Evolutionary conservation across 345 rosid genomes (phyloP), one percentile per base, ranked within the genome.

Genomic region (Turritis glabra): DNA sequence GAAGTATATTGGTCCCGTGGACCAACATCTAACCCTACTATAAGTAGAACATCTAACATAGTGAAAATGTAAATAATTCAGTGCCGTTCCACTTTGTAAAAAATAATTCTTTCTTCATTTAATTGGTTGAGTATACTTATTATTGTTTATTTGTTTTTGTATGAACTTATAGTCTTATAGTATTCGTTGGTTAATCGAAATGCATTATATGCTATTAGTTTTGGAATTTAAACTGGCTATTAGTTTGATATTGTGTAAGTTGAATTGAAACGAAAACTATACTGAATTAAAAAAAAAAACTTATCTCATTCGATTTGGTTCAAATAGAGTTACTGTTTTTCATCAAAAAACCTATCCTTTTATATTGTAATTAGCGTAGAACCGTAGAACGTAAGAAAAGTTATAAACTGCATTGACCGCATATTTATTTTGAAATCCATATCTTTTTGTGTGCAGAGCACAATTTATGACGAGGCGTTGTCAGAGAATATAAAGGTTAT

Each of bases 401-500:
- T 8, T 55, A 44, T 12, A 48, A 71, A 72, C 41, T 29, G 63
- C 76, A 72, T 48, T 52, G 69, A 61, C 30, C 32, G 5, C 21
- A 26, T 38, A 19, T 22, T 26, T 27, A 19, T 14, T 51, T 52
- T 72, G 43, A 53, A 52, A 14, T 51, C 18, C 33, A 52, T 63
- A 63, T 19, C 23, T 19, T 40, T 63, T 41, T 52, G 26, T 41
- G 52, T 64, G 54, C 46, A 50, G 26, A 60, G 40, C 48, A 60
- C 60, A 60, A 60, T 25, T 50, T 71, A 35, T 26, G 69, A 37
- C 69, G 7, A 72, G 53, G 46, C 13, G 2, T 37, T 72, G 61
- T 61, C 75, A 61, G 68, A 71, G 58, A 71, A 26, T 37, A 48
- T 3, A 58, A 58, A 58, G 23, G 66, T 51, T 50, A 26, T 17